These are phyloP conservation scores for Wickerhamiella azymoides DNA, from an alignment of 805 yeast species.

Conservation along the genomic window DNA sequence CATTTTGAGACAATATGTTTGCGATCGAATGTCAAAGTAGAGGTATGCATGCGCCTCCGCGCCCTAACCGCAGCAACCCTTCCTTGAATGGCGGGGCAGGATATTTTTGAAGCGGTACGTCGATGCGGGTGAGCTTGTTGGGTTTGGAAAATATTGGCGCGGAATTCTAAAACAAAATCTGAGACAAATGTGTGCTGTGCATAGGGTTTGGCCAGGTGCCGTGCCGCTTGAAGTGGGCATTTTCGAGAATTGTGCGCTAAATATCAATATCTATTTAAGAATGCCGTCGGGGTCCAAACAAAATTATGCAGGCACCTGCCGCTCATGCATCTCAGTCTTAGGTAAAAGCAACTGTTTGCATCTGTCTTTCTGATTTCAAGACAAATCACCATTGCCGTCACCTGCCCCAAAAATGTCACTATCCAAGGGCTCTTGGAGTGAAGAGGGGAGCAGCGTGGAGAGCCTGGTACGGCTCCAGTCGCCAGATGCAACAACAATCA, in stretches of 20 bases:
- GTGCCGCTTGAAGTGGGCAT: too few species aligned
- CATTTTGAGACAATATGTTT: too few species aligned
- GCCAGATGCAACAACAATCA: slow-evolving; percentile 13
- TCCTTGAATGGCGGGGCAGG: not conserved
- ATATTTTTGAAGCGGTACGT: not conserved
- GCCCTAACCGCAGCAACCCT: not conserved
- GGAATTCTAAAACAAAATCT: not conserved
- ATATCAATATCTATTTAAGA: too few species aligned
- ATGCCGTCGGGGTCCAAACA: not conserved
- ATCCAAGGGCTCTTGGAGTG: slow-evolving; percentile 7
- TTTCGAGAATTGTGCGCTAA: too few species aligned
- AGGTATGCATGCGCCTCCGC: too few species aligned
- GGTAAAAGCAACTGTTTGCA: not conserved
- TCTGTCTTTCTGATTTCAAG: not conserved
- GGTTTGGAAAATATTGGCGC: not conserved
- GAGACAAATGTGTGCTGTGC: not conserved
- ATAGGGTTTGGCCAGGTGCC: not conserved
- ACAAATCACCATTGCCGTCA: not conserved
- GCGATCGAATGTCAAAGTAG: too few species aligned
- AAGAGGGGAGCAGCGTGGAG: slow-evolving; percentile 7
- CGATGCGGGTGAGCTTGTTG: not conserved
- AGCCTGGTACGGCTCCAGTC: slow-evolving; percentile 2
- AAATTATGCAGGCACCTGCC: not conserved
- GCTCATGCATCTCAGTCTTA: not conserved
- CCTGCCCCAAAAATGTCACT: slow-evolving; percentile 1